phyloP scores from a whole-genome alignment of 2,329 filamentous ascomycete genomes.

The Alternaria arborescens region DNA sequence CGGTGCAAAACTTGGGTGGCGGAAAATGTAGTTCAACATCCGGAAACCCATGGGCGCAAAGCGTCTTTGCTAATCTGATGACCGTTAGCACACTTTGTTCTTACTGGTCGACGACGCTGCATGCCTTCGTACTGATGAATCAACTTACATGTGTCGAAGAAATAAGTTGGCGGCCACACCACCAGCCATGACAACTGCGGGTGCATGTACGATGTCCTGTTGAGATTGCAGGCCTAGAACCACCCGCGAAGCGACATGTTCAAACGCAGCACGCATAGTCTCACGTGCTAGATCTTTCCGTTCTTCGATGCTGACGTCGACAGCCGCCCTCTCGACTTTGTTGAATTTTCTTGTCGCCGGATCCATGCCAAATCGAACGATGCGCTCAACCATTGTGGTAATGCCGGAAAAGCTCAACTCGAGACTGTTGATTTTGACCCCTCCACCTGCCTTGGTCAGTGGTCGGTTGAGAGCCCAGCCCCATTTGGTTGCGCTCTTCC shows the following conservation, averaged over 20 bases:
- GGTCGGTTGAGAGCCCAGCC: slow-evolving; percentile 77
- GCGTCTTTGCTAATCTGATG: slow-evolving; percentile 57
- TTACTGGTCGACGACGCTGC: background rate
- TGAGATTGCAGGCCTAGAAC: slow-evolving; percentile 69
- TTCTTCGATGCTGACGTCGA: slow-evolving; percentile 64
- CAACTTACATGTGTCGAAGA: slow-evolving; percentile 68
- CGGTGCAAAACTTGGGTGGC: slow-evolving; percentile 81
- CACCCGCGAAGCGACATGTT: slow-evolving; percentile 81
- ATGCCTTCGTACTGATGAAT: background rate
- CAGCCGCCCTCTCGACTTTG: slow-evolving; percentile 40
- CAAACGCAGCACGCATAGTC: slow-evolving; percentile 82
- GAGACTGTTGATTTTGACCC: slow-evolving; percentile 42
- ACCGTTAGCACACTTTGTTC: slow-evolving; percentile 13
- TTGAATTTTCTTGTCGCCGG: slow-evolving; percentile 37
- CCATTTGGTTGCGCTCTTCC: slow-evolving; percentile 58
- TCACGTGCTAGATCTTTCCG: slow-evolving; percentile 74
- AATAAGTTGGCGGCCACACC: slow-evolving; percentile 89
- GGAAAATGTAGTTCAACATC: slow-evolving; percentile 74
- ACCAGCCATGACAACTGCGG: slow-evolving; percentile 81
- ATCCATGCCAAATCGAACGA: slow-evolving; percentile 56
- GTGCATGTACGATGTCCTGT: background rate
- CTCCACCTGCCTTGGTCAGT: slow-evolving; percentile 60
- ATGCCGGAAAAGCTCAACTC: slow-evolving; percentile 72
- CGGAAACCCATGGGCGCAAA: slow-evolving; percentile 72
- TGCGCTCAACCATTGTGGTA: slow-evolving; percentile 69